Evolutionary conservation across 179 eudicot species (phyloP).

Genomic region (Silene coronaria): DNA sequence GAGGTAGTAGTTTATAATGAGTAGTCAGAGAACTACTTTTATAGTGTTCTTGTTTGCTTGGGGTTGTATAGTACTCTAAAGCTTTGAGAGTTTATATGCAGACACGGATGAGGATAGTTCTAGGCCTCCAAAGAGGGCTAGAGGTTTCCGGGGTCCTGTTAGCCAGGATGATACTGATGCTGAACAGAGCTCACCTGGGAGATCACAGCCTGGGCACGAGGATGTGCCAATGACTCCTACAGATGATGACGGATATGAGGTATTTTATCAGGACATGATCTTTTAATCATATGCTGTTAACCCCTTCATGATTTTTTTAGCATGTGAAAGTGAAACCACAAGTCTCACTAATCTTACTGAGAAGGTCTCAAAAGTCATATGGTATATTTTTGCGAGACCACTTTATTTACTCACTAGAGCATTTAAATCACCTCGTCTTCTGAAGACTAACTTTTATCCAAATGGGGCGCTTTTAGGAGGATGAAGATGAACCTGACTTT

Average conservation of each 20-base stretch:
- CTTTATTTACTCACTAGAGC: not conserved
- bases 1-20: not conserved
- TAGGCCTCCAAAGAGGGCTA: constrained; percentile 71
- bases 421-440: no score
- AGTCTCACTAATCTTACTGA: not conserved
- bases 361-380: no score
- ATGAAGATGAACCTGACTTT: constrained; percentile 75
- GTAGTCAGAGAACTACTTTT: not conserved
- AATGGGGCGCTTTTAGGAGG: constrained; percentile 40
- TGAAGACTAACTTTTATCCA: not conserved
- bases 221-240: constrained; percentile 79
- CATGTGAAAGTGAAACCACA: not conserved
- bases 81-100: constrained; percentile 27
- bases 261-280: constrained; percentile 5
- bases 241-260: constrained; percentile 76
- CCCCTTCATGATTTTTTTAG: not conserved
- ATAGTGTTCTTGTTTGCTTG: not conserved
- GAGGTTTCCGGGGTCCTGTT: constrained; percentile 48
- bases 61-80: not conserved
- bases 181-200: constrained; percentile 81
- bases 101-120: constrained; percentile 77
- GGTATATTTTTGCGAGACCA: not conserved
- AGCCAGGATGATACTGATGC: constrained; percentile 66
- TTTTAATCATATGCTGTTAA: not conserved
- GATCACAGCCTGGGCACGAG: constrained; percentile 56